Base-by-base conservation (phyloP, 371 early-diverging fungal species). In the Actinomucor elegans region DNA sequence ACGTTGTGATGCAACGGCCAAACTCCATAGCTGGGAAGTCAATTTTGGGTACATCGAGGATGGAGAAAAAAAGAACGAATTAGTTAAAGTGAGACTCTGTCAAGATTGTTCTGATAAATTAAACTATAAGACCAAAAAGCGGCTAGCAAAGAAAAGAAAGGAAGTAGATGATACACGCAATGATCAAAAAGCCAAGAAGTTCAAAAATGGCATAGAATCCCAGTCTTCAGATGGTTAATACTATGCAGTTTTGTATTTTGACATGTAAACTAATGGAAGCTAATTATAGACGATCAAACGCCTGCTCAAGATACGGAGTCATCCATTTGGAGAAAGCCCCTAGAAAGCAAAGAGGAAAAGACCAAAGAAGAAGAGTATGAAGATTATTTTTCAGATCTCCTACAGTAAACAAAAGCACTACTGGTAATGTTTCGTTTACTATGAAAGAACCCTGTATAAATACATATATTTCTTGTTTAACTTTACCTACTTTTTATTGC, bases 61-160 rank as follows among this genome's bases (percentile, higher is more conserved):
- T 40, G 84, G 65, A 0, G 76, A 79, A 47, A 77, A 81, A 56
- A 90, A 91, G 63, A 89, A 89, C 49, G 93, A 90, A 11, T 64
- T 94, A 35, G 92, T 92, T 48, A 92, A 92, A 57, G 66, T 92
- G 26, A 75, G 93, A 46, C 69, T 92, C 4, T 92, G 94, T 45
- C 73, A 74, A 0, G 67, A 52, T 4, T 92, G 92, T 64, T 84
- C 91, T 0, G 65, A 71, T 45, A 70, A 62, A 53, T 59, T 63
- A 24, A 79, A 69, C 27, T 73, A 59, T 51, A 67, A 52, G 59
- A 77, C 58, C 33, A 64, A 65, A 37, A 69, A 59, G 34, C 64
- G 67, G 28, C 45, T 44, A 34, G 71, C 56, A 8, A 67, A 64
- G 20, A 36, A 42, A 49, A 17, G 28, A 52, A 36, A 34, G 34